Percentiles rank a stretch among this genome's conserved stretches.
These are phyloP conservation scores for Cordyceps fumosorosea DNA, from an alignment of 2,329 filamentous ascomycete genomes.

Conservation along the genomic window DNA sequence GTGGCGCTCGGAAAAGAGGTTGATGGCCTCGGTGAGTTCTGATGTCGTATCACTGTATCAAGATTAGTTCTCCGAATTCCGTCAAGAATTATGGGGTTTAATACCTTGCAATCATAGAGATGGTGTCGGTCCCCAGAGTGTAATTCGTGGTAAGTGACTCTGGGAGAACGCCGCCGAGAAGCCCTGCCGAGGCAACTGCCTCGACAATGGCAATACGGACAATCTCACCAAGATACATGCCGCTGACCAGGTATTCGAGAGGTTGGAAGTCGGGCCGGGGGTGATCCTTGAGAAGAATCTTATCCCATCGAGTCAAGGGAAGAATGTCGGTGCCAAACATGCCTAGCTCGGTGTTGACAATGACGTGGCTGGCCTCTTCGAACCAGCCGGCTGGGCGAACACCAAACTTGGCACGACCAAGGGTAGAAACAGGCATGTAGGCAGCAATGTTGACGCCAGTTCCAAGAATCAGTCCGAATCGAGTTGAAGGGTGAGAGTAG, in stretches of 20 bases:
- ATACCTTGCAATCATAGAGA: slow-evolving; percentile 53
- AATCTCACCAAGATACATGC: slow-evolving; percentile 62
- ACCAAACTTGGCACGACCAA: slow-evolving; percentile 52
- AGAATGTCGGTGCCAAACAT: slow-evolving; percentile 58
- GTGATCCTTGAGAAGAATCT: slow-evolving; percentile 43
- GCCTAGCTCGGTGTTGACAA: slow-evolving; percentile 61
- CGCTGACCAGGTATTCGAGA: slow-evolving; percentile 55
- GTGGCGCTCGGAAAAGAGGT: slow-evolving; percentile 44
- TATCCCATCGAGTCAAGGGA: slow-evolving; percentile 57
- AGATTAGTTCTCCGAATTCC: slow-evolving; percentile 18
- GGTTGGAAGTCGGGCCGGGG: slow-evolving; percentile 55
- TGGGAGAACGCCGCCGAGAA: slow-evolving; percentile 52
- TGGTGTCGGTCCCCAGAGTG: slow-evolving; percentile 53
- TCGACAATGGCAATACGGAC: slow-evolving; percentile 52
- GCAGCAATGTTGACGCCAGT: slow-evolving; percentile 62
- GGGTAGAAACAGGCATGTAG: slow-evolving; percentile 52
- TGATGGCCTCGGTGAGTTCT: slow-evolving; percentile 36
- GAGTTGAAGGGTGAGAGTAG: slow-evolving; percentile 51
- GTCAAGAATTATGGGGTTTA: slow-evolving; percentile 19
- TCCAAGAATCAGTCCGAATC: slow-evolving; percentile 59
- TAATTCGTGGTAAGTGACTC: slow-evolving; percentile 46
- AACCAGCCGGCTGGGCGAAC: slow-evolving; percentile 49
- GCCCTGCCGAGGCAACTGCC: slow-evolving; percentile 45
- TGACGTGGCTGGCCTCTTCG: slow-evolving; percentile 51
- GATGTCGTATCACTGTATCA: slow-evolving; percentile 36